Conservation (phyloP, 2,329 filamentous ascomycete genomes). For the Microcera coccophila region DNA sequence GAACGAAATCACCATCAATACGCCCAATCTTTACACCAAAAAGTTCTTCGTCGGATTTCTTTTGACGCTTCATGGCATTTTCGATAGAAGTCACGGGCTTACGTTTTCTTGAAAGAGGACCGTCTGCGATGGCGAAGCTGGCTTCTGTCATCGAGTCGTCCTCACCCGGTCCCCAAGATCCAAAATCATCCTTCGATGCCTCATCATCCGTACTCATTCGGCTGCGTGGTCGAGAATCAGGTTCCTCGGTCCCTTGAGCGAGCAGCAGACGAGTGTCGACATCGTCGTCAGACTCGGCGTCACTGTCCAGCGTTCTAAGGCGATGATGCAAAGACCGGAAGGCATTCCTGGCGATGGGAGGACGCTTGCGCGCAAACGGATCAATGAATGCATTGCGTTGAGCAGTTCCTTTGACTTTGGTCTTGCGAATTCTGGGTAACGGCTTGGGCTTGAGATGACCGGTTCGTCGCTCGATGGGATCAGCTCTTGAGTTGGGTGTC, state of each 20-base stretch:
- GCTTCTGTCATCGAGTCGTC: conserved; percentile 69
- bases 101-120: conserved; percentile 60
- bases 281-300: conserved; percentile 88
- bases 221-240: conserved; percentile 76
- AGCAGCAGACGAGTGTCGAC: conserved; percentile 52
- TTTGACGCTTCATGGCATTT: conserved; percentile 71
- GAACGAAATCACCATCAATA: conserved; percentile 48
- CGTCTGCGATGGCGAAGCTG: conserved; percentile 63
- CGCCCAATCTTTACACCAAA: conserved; percentile 61
- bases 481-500: conserved; percentile 62
- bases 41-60: conserved; percentile 74
- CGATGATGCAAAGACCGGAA: conserved; percentile 77
- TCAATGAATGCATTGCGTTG: conserved; percentile 64
- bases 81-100: conserved; percentile 67
- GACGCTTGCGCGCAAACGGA: conserved; percentile 61
- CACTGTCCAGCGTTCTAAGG: conserved; percentile 59
- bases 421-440: conserved; percentile 72
- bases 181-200: conserved; percentile 47
- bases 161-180: conserved; percentile 47
- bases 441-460: conserved; percentile 55
- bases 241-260: conserved; percentile 76
- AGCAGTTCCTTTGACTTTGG: conserved; percentile 50
- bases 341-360: conserved; percentile 53
- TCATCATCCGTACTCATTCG: conserved; percentile 64
- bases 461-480: conserved; percentile 59